A percentile compares a stretch with the other conserved stretches of the same genome.
Evolutionary conservation across 345 rosid genomes (phyloP).

Genomic region (Aethionema arabicum): DNA sequence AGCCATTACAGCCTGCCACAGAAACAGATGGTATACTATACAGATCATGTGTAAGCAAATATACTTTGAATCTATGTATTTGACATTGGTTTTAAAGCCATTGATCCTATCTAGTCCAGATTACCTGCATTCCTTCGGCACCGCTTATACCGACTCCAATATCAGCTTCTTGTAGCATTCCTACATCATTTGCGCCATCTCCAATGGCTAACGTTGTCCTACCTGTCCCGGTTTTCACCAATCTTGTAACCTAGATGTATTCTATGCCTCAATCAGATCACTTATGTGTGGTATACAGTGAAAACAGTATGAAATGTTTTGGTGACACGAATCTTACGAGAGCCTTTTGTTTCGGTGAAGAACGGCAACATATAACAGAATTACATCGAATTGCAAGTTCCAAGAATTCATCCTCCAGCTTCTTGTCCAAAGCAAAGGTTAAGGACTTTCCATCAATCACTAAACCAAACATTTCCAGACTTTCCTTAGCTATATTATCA

Average conservation of each 20-base stretch:
- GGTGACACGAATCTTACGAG: conserved; percentile 54
- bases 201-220: conserved; percentile 75
- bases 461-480: conserved; percentile 48
- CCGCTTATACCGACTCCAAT: conserved; percentile 96
- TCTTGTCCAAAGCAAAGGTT: conserved; percentile 52
- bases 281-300: conserved; percentile 22
- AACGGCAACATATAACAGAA: conserved; percentile 85
- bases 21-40: not conserved
- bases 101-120: no score
- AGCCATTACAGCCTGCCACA: conserved; percentile 85
- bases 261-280: conserved; percentile 46
- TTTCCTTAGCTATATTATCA: conserved; percentile 29
- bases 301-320: not conserved
- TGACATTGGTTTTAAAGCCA: not conserved
- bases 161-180: conserved; percentile 98
- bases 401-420: conserved; percentile 52
- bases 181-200: conserved; percentile 95
- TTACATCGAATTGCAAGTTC: conserved; percentile 61
- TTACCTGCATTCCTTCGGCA: conserved; percentile 96
- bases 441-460: conserved; percentile 85
- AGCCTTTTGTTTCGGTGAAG: conserved; percentile 95
- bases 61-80: not conserved
- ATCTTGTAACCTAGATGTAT: conserved; percentile 74
- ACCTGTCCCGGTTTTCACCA: conserved; percentile 64
- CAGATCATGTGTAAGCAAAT: not conserved